These are phyloP conservation scores for Skeletonema costatum DNA, from an alignment of 108 stramenopile genomes.

Conservation along the genomic window DNA sequence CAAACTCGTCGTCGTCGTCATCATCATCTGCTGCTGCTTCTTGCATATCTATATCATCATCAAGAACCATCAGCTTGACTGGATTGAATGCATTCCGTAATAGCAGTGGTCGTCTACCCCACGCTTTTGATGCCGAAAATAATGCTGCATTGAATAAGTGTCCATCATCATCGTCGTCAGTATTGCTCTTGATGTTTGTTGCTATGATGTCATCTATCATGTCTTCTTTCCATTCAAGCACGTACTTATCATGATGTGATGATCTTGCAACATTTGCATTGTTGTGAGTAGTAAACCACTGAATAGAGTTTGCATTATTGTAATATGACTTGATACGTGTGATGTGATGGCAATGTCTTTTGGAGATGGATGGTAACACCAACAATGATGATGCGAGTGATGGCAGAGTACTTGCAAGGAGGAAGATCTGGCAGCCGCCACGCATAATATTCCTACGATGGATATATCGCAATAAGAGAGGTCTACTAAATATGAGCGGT, in stretches of 20 bases:
- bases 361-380: neutral
- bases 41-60: constrained; percentile 2
- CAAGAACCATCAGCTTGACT: constrained; percentile 5
- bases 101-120: constrained; percentile 70
- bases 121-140: constrained; percentile 47
- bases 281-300: neutral
- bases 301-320: neutral
- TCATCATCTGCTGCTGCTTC: constrained; percentile 1
- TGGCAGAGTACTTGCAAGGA: neutral
- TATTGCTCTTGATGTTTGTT: neutral
- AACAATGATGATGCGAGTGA: neutral
- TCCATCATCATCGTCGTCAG: neutral
- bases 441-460: neutral
- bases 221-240: neutral
- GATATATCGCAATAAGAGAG: no score
- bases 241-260: neutral
- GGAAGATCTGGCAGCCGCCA: neutral
- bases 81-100: constrained; percentile 62
- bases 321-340: neutral
- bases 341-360: neutral
- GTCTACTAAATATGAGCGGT: no score
- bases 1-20: neutral
- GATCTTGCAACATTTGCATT: neutral
- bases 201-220: neutral
- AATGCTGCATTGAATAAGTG: constrained; percentile 4